Evolutionary conservation across 2,329 filamentous ascomycete genomes (phyloP), one percentile per base, ranked within the genome.

Genomic region (Arthrobotrys megalospora): DNA sequence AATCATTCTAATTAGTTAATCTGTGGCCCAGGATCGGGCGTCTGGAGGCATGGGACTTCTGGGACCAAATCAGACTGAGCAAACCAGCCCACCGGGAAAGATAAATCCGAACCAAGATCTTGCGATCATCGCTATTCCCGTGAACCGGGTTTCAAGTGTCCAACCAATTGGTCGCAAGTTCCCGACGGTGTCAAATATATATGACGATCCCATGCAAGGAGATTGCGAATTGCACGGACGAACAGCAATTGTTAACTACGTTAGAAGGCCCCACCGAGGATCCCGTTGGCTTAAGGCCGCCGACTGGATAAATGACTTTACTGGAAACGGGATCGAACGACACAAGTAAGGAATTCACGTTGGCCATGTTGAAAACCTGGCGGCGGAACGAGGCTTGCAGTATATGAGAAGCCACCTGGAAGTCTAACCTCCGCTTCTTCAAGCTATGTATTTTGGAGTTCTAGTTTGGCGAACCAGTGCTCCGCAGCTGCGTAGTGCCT

Each of bases 371-470:
- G 65, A 60, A 55, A 47, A 58, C 43, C 36, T 32, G 36, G 71
- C 60, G 55, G 60, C 73, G 73, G 50, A 66, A 70, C 47, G 50
- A 55, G 73, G 65, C 72, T 66, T 76, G 72, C 72, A 70, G 41
- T 36, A 58, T 58, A 58, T 8, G 24, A 76, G 50, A 65, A 64
- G 72, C 72, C 65, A 64, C 60, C 47, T 50, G 50, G 38, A 58
- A 50, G 16, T 63, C 19, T 12, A 64, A 58, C 32, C 19, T 60
- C 60, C 38, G 69, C 50, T 66, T 47, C 38, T 43, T 43, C 24
- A 60, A 66, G 69, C 69, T 66, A 32, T 55, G 16, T 67, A 28
- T 72, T 64, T n/a, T n/a, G n/a, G 55, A 19, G n/a, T n/a, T n/a
- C n/a, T n/a, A 50, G 21, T 24, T 50, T 73, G 50, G 60, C 62